A percentile compares a stretch with the other conserved stretches of the same genome.
Evolutionary conservation across 148 eudicot genomes (phyloP).

Genomic region (Polygonum aviculare): DNA sequence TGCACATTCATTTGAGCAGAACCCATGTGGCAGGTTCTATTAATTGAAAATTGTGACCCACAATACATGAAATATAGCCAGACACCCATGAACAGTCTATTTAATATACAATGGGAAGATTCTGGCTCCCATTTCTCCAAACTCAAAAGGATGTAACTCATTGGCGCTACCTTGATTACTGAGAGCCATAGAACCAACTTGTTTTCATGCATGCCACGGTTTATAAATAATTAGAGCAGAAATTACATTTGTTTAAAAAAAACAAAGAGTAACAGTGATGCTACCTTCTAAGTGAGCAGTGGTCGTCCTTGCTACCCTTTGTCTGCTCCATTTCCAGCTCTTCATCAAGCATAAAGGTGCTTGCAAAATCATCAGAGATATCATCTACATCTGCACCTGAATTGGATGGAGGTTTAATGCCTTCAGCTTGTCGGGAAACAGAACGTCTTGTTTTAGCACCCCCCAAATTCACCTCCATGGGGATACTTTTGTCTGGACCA

Average conservation of each 20-base stretch:
- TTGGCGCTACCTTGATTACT: not conserved
- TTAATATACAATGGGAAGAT: not conserved
- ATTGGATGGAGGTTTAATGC: slow-evolving; percentile 19
- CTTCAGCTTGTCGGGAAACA: slow-evolving; percentile 17
- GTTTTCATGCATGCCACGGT: not conserved
- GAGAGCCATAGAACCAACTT: not conserved
- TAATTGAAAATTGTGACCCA: not conserved
- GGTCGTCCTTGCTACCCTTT: slow-evolving; percentile 23
- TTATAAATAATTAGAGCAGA: not conserved
- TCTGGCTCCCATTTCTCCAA: not conserved
- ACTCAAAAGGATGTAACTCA: not conserved
- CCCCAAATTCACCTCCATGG: slow-evolving; percentile 13
- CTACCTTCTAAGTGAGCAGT: slow-evolving; percentile 47
- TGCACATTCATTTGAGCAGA: not conserved
- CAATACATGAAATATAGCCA: not conserved
- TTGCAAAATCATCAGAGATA: slow-evolving; percentile 45
- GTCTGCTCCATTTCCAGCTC: slow-evolving; percentile 70
- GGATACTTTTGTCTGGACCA: slow-evolving; percentile 6
- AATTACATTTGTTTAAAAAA: not conserved
- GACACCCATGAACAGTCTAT: not conserved
- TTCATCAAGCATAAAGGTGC: slow-evolving; percentile 90
- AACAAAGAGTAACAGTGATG: not conserved
- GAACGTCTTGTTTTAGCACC: slow-evolving; percentile 19
- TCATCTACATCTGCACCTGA: slow-evolving; percentile 31
- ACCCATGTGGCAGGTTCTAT: not conserved